Base-by-base conservation (phyloP, 768 basidiomycete species). In the Lentinus brumalis region DNA sequence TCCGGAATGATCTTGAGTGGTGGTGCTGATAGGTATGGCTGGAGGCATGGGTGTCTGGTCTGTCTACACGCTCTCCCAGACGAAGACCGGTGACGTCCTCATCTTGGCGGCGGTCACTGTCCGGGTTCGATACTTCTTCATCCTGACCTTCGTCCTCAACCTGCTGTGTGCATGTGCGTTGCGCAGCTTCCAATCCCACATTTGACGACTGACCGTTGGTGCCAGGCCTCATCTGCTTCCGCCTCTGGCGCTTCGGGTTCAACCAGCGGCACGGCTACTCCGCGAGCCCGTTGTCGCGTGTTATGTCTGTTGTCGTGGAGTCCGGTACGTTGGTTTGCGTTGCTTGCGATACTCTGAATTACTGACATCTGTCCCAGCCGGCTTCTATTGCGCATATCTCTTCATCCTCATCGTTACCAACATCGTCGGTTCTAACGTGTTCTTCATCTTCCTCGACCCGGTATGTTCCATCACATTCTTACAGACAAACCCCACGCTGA, bases 341-440 rank as follows among this genome's bases (percentile, higher is more conserved):
- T n/a, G 14, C 9, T 16, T 8, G 15, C 16, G 16, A 8, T 29
- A 49, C 8, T 8, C 18, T 14, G 26, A 35, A 26, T 26, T 26
- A 1, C 21, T 26, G 21, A 26, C 21, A 1, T 4, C n/a, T 15
- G 35, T 35, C 35, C 8, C 35, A 60, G 59, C 59, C 8, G 45
- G 42, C 8, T n/a, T 53, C n/a, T 60, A 60, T 53, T 54, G 53
- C 39, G 59, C 59, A 6, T 45, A 54, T 18, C 53, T 60, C 26
- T 38, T 60, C 30, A 32, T 49, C 16, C 53, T 60, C 46, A 60
- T 60, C 5, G 41, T 55, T 5, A 45, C 39, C 7, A 29, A 45
- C 29, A 45, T 8, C 42, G 16, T 32, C 9, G 54, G 42, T 14
- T 44, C 41, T 21, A 42, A 42, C 31, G 42, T 45, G 9, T 55